These are phyloP conservation scores for Kitagawia praeruptora DNA, from an alignment of 129 eudicot genomes.

Conservation along the genomic window DNA sequence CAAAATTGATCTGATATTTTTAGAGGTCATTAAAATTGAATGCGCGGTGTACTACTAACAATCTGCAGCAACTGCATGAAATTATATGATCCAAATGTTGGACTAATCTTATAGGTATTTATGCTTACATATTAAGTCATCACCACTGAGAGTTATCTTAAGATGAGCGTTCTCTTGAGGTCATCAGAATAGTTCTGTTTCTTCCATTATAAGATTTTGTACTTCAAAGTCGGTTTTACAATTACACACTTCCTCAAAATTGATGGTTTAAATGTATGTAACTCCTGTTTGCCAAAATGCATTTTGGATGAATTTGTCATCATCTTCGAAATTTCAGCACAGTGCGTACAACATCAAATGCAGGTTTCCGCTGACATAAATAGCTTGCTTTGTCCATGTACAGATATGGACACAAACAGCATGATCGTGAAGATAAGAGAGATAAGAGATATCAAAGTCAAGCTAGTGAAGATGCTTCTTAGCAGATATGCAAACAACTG, in stretches of 20 bases:
- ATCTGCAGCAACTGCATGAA: neutral
- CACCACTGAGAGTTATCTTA: neutral
- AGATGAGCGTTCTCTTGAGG: neutral
- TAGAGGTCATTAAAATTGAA: neutral
- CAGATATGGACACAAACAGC: constrained; percentile 28
- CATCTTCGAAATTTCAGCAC: neutral
- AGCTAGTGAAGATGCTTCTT: neutral
- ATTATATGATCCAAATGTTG: neutral
- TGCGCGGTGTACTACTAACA: neutral
- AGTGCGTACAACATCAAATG: neutral
- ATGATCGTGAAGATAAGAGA: constrained; percentile 4
- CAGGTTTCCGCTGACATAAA: constrained; percentile 21
- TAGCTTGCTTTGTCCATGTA: constrained; percentile 60
- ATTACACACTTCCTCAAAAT: neutral
- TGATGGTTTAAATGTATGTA: too few species aligned
- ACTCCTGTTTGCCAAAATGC: neutral
- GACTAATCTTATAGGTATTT: neutral
- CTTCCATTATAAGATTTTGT: too few species aligned
- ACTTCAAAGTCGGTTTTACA: neutral
- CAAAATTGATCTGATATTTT: neutral
- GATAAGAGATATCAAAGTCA: neutral
- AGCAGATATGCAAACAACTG: neutral
- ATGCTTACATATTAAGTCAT: neutral
- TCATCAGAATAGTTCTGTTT: neutral
- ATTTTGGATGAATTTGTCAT: neutral